phyloP scores from a whole-genome alignment of 2,329 filamentous ascomycete species.

The Arthrinium puccinioides region DNA sequence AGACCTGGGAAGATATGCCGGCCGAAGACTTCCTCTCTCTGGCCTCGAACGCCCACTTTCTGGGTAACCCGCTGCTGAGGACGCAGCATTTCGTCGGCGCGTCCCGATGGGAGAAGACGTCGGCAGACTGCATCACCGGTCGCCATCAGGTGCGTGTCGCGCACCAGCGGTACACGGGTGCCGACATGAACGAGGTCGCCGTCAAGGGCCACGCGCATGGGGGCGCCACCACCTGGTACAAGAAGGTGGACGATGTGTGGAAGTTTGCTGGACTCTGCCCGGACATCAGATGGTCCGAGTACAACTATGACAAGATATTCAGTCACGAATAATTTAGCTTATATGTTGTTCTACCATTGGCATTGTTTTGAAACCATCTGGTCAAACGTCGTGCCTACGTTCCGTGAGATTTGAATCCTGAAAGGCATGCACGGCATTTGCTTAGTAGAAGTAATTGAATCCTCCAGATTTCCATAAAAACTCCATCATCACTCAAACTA shows the following conservation, averaged over 20 bases:
- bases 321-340: too few relatives aligned
- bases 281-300: conserved; percentile 47
- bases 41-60: conserved; percentile 42
- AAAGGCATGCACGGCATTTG: too few relatives aligned
- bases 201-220: conserved; percentile 51
- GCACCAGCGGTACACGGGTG: conserved; percentile 48
- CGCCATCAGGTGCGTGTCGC: conserved; percentile 52
- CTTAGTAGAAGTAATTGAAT: too few relatives aligned
- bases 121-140: conserved; percentile 39
- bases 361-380: too few relatives aligned
- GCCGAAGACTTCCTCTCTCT: conserved; percentile 44
- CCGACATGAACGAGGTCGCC: conserved; percentile 32
- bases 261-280: conserved; percentile 49
- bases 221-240: conserved; percentile 46
- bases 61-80: conserved; percentile 45
- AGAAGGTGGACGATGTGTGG: conserved; percentile 49
- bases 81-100: conserved; percentile 52
- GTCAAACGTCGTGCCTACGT: too few relatives aligned
- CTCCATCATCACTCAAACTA: too few relatives aligned
- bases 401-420: too few relatives aligned
- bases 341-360: too few relatives aligned
- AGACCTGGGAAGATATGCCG: conserved; percentile 49
- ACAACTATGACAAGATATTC: conserved; percentile 41
- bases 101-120: conserved; percentile 41
- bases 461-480: too few relatives aligned